These are phyloP conservation scores for Dissophora ornata DNA, from an alignment of 192 early-diverging fungal species.

Conservation along the genomic window DNA sequence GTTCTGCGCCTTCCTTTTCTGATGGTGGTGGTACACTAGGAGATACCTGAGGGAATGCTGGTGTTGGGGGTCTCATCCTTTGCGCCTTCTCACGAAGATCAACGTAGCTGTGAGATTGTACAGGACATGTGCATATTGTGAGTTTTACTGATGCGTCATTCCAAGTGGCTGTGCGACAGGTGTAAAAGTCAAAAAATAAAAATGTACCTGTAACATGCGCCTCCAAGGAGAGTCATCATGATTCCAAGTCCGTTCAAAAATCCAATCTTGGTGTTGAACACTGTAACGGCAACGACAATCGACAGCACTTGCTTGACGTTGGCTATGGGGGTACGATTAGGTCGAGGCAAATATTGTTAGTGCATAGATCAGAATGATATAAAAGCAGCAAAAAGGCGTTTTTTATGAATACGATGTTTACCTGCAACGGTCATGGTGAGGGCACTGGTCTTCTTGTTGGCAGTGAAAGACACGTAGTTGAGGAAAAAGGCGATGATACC, in stretches of 20 bases:
- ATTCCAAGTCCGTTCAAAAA: constrained; percentile 70
- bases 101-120: constrained; percentile 37
- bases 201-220: constrained; percentile 67
- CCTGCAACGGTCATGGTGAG: constrained; percentile 84
- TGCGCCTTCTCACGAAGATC: constrained; percentile 47
- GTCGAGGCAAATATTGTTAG: too few relatives aligned
- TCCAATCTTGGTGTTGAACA: constrained; percentile 70
- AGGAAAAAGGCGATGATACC: constrained; percentile 87
- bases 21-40: constrained; percentile 34
- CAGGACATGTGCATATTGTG: too few relatives aligned
- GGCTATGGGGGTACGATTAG: too few relatives aligned
- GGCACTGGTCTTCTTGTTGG: constrained; percentile 89
- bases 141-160: too few relatives aligned
- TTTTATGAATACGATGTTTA: constrained; percentile 35
- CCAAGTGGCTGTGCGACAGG: constrained; percentile 1
- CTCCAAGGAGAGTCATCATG: constrained; percentile 67
- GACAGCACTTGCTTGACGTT: constrained; percentile 83
- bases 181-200: background rate
- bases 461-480: constrained; percentile 85
- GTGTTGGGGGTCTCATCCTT: constrained; percentile 35
- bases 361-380: too few relatives aligned
- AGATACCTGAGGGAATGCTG: constrained; percentile 33
- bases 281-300: constrained; percentile 69
- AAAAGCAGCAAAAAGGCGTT: too few relatives aligned
- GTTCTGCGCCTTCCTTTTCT: constrained; percentile 41